Evolutionary conservation across 1,284 basidiomycete genomes (phyloP).

Genomic region (Sporisorium iseilematis-ciliati): DNA sequence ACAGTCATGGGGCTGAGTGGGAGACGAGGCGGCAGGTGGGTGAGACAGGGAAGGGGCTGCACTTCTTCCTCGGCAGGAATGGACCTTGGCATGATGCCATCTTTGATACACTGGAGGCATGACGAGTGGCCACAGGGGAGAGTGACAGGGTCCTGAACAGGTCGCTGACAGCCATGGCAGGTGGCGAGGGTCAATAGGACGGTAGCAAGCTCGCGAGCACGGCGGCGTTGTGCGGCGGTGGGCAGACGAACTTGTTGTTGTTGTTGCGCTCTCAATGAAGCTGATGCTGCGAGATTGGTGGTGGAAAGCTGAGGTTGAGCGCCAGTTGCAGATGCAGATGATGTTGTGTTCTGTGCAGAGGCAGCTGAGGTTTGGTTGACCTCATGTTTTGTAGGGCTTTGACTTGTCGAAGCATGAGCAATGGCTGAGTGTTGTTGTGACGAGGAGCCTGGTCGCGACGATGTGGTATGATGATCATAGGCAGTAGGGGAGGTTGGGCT

Average conservation of each 20-base stretch:
- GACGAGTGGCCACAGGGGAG: conserved; percentile 63
- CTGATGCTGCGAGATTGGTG: not conserved
- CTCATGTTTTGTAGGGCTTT: not conserved
- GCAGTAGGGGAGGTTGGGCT: conserved; percentile 8
- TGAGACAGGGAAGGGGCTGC: conserved; percentile 35
- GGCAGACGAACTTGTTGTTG: conserved; percentile 26
- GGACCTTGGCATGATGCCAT: conserved; percentile 19
- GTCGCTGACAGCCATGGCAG: conserved; percentile 49
- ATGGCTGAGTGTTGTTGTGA: not conserved
- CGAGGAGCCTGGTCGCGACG: conserved; percentile 10
- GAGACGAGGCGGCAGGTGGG: conserved; percentile 57
- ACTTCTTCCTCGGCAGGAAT: conserved; percentile 35
- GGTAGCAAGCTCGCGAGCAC: conserved; percentile 45
- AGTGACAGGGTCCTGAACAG: conserved; percentile 57
- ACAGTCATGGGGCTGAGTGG: conserved; percentile 58
- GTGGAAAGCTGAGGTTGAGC: not conserved
- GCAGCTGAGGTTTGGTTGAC: not conserved
- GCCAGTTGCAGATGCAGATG: not conserved
- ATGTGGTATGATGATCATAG: conserved; percentile 6
- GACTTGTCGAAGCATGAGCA: not conserved
- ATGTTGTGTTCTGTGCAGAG: not conserved
- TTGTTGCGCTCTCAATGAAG: conserved; percentile 4
- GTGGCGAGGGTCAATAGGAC: conserved; percentile 43
- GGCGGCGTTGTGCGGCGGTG: conserved; percentile 41
- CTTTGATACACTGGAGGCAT: conserved; percentile 58